phyloP scores from a whole-genome alignment of 2,329 filamentous ascomycete species.

The Beauveria medogensis region DNA sequence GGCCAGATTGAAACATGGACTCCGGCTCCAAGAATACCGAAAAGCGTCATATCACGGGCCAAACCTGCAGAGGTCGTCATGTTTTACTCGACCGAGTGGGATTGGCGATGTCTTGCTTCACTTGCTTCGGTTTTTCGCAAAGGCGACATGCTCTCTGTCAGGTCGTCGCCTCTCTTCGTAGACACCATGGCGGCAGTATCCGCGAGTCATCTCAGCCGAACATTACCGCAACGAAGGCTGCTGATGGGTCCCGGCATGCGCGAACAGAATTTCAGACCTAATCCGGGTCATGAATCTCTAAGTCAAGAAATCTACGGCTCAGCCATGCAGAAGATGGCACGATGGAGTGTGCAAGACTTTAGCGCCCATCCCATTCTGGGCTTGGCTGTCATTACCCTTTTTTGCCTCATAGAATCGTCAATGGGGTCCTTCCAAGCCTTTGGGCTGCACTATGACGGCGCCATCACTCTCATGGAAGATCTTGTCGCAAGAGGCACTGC shows the following conservation, averaged over 20 bases:
- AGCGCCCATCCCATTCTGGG: not conserved
- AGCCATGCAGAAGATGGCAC: conserved; percentile 10
- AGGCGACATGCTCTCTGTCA: not conserved
- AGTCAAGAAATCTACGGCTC: conserved; percentile 12
- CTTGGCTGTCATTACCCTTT: conserved; percentile 14
- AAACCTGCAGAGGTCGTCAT: not conserved
- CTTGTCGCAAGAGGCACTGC: not conserved
- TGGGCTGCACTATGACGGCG: conserved; percentile 12
- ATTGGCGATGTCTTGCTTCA: not conserved
- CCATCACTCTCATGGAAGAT: not conserved
- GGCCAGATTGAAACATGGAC: not conserved
- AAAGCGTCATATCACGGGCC: not conserved
- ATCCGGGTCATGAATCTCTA: conserved; percentile 8
- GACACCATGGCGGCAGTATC: conserved; percentile 9
- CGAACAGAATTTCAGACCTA: conserved; percentile 1
- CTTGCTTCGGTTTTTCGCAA: not conserved
- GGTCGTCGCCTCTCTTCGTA: not conserved
- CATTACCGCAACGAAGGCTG: not conserved
- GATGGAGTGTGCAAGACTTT: conserved; percentile 11
- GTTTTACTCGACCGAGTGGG: not conserved
- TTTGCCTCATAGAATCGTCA: conserved; percentile 18
- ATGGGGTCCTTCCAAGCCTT: conserved; percentile 18
- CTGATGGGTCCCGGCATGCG: not conserved
- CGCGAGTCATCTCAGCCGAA: conserved; percentile 11
- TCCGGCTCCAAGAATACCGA: not conserved